These are phyloP conservation scores for Elongisporangium undulatum DNA, from an alignment of 352 stramenopile species.

Conservation along the genomic window DNA sequence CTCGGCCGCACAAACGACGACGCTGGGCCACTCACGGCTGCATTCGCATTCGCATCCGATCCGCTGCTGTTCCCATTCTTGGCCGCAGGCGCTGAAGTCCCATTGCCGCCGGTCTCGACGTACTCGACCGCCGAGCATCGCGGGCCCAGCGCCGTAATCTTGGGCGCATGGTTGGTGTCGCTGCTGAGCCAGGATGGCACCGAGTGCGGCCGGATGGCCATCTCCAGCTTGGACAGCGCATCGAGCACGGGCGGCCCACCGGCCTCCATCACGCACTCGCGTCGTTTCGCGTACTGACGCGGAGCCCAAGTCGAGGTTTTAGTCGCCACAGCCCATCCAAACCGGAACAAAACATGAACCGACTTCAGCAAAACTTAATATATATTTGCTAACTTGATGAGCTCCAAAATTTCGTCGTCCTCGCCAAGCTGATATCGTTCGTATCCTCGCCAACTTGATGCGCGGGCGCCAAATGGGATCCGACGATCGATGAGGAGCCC, in stretches of 20 bases:
- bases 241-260: slow-evolving; percentile 38
- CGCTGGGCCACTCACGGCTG: slow-evolving; percentile 11
- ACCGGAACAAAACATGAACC: neutral
- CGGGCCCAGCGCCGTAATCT: slow-evolving; percentile 49
- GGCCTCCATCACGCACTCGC: slow-evolving; percentile 10
- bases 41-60: neutral
- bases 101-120: slow-evolving; percentile 23
- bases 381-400: neutral
- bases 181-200: slow-evolving; percentile 72
- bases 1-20: slow-evolving; percentile 41
- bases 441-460: neutral
- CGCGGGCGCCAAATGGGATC: neutral
- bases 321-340: too few relatives aligned
- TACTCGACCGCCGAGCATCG: slow-evolving; percentile 46
- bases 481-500: neutral
- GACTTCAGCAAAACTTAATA: neutral
- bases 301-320: neutral
- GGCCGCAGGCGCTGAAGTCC: slow-evolving; percentile 1
- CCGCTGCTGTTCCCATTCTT: neutral
- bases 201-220: slow-evolving; percentile 65
- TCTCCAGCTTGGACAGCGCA: slow-evolving; percentile 60
- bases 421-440: neutral
- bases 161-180: slow-evolving; percentile 62
- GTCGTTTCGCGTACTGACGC: neutral
- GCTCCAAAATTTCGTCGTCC: neutral